A percentile compares a stretch with the other conserved stretches of the same genome.
Conservation (phyloP, 164 flowering plant genomes). For the Umbellularia californica region DNA sequence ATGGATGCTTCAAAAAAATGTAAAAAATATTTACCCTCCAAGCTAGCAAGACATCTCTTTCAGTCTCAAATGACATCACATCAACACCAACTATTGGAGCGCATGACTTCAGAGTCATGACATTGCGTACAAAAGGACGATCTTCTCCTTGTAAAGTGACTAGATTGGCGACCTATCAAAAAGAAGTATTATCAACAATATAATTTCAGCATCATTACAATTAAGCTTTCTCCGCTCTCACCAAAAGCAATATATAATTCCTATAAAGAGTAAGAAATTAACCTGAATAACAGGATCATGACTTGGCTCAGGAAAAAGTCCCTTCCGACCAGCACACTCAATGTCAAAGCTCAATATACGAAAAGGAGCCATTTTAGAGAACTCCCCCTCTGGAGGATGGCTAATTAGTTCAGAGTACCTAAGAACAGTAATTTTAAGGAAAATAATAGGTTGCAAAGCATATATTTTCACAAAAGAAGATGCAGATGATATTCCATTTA, state of each 20-base stretch:
- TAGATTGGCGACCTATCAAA: constrained; percentile 75
- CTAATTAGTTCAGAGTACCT: constrained; percentile 80
- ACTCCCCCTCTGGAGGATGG: constrained; percentile 86
- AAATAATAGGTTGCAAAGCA: not conserved
- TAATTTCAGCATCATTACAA: not conserved
- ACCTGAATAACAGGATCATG: constrained; percentile 99
- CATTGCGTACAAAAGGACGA: constrained; percentile 85
- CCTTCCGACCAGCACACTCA: constrained; percentile 99
- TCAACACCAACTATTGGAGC: constrained; percentile 95
- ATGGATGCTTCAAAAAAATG: not conserved
- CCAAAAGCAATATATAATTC: not conserved
- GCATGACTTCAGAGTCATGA: constrained; percentile 96
- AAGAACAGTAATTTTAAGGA: constrained; percentile 28
- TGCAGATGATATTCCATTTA: not conserved
- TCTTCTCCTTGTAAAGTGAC: constrained; percentile 90
- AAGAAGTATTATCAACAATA: not conserved
- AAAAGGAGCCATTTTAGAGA: constrained; percentile 97
- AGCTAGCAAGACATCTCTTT: constrained; percentile 85
- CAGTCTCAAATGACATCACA: constrained; percentile 89
- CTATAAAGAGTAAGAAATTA: not conserved
- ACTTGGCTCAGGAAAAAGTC: constrained; percentile 88
- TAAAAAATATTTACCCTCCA: constrained; percentile 74
- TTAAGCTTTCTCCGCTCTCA: not conserved
- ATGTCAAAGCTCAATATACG: constrained; percentile 96
- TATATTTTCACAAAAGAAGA: not conserved